Conservation (phyloP, 805 yeast species). For the Yamadazyma insecticola region DNA sequence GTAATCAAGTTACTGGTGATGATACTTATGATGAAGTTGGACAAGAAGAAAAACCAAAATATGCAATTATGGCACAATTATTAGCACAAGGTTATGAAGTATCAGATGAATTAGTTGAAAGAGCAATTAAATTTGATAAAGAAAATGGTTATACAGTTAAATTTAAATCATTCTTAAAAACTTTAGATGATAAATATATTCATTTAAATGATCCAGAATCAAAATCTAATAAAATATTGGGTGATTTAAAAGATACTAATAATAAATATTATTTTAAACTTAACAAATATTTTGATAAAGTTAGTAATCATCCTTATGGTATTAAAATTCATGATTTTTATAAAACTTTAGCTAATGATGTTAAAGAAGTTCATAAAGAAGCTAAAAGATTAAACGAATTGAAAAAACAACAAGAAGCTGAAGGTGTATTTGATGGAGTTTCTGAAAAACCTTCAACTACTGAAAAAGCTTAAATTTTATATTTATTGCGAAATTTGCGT, state of each 20-base stretch:
- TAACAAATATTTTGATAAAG: slow-evolving; percentile 44
- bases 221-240: slow-evolving; percentile 34
- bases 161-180: slow-evolving; percentile 52
- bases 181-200: slow-evolving; percentile 54
- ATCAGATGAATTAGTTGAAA: slow-evolving; percentile 55
- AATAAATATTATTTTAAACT: slow-evolving; percentile 25
- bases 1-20: slow-evolving; percentile 24
- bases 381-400: slow-evolving; percentile 67
- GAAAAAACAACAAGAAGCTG: slow-evolving; percentile 33
- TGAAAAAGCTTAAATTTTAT: too few species aligned
- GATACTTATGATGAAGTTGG: slow-evolving; percentile 44
- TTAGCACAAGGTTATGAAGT: slow-evolving; percentile 69
- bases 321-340: slow-evolving; percentile 59
- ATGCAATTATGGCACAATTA: slow-evolving; percentile 71
- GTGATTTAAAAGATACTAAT: slow-evolving; percentile 15
- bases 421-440: slow-evolving; percentile 4
- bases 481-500: too few species aligned
- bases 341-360: slow-evolving; percentile 50
- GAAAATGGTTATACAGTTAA: slow-evolving; percentile 55
- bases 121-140: slow-evolving; percentile 61
- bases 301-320: slow-evolving; percentile 47
- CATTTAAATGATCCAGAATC: slow-evolving; percentile 54
- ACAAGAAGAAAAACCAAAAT: slow-evolving; percentile 76
- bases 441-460: too few species aligned
- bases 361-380: slow-evolving; percentile 63